A percentile compares a stretch with the other conserved stretches of the same genome.
These are phyloP conservation scores for Ogataea polymorpha DNA, from an alignment of 805 yeast genomes.

Conservation along the genomic window DNA sequence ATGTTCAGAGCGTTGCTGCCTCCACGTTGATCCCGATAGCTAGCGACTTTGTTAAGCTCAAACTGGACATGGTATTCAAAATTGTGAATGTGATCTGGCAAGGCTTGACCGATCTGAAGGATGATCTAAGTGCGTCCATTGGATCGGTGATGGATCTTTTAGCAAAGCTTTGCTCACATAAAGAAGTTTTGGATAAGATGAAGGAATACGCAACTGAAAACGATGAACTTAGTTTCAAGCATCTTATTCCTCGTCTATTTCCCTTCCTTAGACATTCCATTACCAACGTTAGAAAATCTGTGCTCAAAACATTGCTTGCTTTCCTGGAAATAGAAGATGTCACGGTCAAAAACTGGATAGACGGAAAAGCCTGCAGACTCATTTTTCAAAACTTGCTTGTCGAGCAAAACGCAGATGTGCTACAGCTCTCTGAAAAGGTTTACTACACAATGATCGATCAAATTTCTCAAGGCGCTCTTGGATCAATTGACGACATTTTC, in stretches of 20 bases:
- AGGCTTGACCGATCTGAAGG: constrained; percentile 77
- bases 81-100: constrained; percentile 81
- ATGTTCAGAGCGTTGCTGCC: constrained; percentile 96
- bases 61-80: constrained; percentile 46
- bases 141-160: constrained; percentile 94
- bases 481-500: constrained; percentile 52
- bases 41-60: constrained; percentile 71
- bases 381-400: constrained; percentile 83
- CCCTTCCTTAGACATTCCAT: constrained; percentile 95
- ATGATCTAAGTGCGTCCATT: constrained; percentile 90
- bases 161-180: constrained; percentile 81
- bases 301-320: constrained; percentile 73
- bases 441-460: constrained; percentile 56
- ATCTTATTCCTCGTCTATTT: constrained; percentile 82
- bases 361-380: constrained; percentile 67
- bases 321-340: constrained; percentile 56
- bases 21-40: constrained; percentile 90
- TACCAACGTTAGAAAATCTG: constrained; percentile 85
- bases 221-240: constrained; percentile 58
- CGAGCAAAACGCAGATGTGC: constrained; percentile 79
- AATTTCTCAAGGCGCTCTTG: constrained; percentile 31
- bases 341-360: constrained; percentile 64
- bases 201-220: constrained; percentile 54
- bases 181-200: constrained; percentile 70
- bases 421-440: constrained; percentile 58